These are phyloP conservation scores for Nyctanthes arbortristis DNA, from an alignment of 257 asterid genomes.

Conservation along the genomic window DNA sequence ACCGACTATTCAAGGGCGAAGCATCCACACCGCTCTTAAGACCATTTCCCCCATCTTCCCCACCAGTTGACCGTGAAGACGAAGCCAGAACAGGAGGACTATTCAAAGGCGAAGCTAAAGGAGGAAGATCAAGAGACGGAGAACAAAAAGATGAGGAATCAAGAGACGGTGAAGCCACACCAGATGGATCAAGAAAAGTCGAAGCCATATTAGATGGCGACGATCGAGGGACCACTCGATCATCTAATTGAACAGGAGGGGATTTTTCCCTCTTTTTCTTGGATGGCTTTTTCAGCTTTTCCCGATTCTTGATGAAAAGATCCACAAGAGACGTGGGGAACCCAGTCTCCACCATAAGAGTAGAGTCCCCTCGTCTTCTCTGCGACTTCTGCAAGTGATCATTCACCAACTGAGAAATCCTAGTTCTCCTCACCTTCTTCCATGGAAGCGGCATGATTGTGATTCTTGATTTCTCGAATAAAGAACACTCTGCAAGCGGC, in stretches of 20 bases:
- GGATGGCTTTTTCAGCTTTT: conserved; percentile 46
- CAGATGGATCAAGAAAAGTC: conserved; percentile 18
- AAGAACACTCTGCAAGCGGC: not conserved
- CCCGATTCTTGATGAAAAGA: conserved; percentile 75
- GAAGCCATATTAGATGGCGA: conserved; percentile 12
- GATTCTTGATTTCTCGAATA: not conserved
- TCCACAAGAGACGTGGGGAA: conserved; percentile 83
- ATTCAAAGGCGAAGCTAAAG: not conserved
- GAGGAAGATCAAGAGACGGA: conserved; percentile 6
- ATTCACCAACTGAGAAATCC: conserved; percentile 57
- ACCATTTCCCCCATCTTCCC: not conserved
- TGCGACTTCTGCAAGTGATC: conserved; percentile 60
- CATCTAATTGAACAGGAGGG: conserved; percentile 6
- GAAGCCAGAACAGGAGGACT: not conserved
- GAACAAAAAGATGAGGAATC: no score
- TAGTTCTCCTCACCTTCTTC: conserved; percentile 60
- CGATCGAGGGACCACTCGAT: conserved; percentile 14
- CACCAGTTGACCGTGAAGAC: not conserved
- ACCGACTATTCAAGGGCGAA: not conserved
- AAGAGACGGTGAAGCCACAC: not conserved
- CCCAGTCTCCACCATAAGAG: conserved; percentile 79
- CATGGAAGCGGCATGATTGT: conserved; percentile 61
- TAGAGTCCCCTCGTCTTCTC: conserved; percentile 59
- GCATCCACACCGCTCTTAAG: conserved; percentile 22
- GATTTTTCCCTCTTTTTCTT: conserved; percentile 37